A percentile compares a stretch with the other conserved stretches of the same genome.
phyloP scores from a whole-genome alignment of 345 rosid genomes.

The Boechera stricta region DNA sequence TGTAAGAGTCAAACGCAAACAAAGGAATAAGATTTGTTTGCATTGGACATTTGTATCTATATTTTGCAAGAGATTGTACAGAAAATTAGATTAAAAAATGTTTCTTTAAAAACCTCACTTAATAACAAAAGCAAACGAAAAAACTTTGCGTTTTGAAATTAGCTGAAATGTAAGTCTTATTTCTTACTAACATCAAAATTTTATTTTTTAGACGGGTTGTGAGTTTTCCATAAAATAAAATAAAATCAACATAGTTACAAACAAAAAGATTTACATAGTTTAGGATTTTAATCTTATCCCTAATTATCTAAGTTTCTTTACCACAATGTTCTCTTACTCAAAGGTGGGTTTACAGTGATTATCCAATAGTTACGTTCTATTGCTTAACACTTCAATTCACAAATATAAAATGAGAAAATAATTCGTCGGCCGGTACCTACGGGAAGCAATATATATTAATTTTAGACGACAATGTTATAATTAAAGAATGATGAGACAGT shows the following conservation, averaged over 20 bases:
- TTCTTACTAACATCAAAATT: not conserved
- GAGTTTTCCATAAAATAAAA: not conserved
- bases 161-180: not conserved
- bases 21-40: not conserved
- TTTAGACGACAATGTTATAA: not conserved
- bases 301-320: not conserved
- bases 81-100: not conserved
- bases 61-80: not conserved
- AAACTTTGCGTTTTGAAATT: not conserved
- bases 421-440: conserved; percentile 14
- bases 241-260: not conserved
- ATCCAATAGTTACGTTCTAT: conserved; percentile 2
- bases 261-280: not conserved
- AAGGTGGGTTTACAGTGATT: not conserved
- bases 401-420: not conserved
- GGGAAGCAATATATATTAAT: conserved; percentile 12
- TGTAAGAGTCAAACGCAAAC: not conserved
- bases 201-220: not conserved
- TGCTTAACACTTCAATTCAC: conserved; percentile 12
- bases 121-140: not conserved
- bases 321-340: not conserved
- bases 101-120: not conserved
- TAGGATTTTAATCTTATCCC: not conserved
- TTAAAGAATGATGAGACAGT: not conserved
- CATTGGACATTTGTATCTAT: not conserved